Base-by-base conservation (phyloP, 1,284 basidiomycete genomes). In the Mycena citricolor region DNA sequence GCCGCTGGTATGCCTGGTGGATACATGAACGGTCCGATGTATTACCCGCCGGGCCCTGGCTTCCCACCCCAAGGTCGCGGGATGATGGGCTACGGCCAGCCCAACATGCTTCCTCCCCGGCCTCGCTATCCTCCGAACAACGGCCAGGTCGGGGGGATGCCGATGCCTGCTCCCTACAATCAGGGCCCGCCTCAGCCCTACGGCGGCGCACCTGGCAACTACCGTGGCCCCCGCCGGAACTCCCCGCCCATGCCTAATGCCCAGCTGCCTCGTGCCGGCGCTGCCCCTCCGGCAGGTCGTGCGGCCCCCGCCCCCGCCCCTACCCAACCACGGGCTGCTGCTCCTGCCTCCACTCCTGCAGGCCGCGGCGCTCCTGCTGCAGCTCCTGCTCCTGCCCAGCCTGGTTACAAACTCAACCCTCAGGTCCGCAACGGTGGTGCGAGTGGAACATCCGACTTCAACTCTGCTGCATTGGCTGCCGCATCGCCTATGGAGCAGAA, bases 401-500 rank as follows among this genome's bases (percentile, higher is more conserved):
- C 68, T 59, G 63, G 58, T 51, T 71, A 67, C 63, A 70, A 69
- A 46, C 59, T 67, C 54, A 69, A 66, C 44, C 65, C 63, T 31
- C 68, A 64, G 48, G 67, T 66, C 41, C 70, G 65, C 49, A 69
- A 69, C 28, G 65, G 49, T 8, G 55, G 71, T 22, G 59, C 70
- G 32, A 52, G 69, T 32, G 74, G 76, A 11, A 68, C 65, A 52
- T 73, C 77, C 32, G 56, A 61, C 19, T 63, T 86, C 58, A 76
- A 74, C 32, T 56, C 79, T 36, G 63, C 73, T 40, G 69, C 82
- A 21, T 79, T 97, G 49, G 84, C 86, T 43, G 80, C 71, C 58
- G 86, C 85, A 16, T 75, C 81, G 36, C 86, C 90, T 36, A 80
- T 85, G 73, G 92, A 95, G 68, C 93, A 95, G 78, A 97, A 97